phyloP scores from a whole-genome alignment of 1,139 yeast species.

The Saccharomyces hybrid region DNA sequence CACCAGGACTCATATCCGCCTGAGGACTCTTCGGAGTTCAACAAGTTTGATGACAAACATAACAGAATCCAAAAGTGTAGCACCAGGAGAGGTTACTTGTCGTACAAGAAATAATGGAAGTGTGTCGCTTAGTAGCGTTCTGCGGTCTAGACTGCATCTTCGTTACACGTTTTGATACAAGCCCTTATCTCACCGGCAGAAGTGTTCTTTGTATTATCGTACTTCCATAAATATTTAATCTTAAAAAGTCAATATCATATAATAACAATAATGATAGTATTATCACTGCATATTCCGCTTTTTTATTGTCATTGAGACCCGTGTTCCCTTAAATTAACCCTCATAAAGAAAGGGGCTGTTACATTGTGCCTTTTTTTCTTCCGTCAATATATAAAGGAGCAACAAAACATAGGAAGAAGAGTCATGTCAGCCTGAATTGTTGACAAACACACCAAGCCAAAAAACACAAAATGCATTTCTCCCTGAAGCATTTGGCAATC shows the following conservation, averaged over 20 bases:
- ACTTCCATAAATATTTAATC: not conserved
- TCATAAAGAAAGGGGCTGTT: not conserved
- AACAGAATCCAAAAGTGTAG: constrained; percentile 11
- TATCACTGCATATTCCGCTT: not conserved
- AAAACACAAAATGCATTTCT: constrained; percentile 1
- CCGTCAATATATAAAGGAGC: not conserved
- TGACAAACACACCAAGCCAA: not conserved
- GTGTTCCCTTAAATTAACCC: not conserved
- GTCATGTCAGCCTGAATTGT: not conserved
- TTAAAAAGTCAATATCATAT: not conserved
- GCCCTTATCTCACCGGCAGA: not conserved
- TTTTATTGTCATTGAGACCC: not conserved
- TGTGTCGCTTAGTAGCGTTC: not conserved
- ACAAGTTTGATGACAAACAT: constrained; percentile 13
- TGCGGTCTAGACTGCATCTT: not conserved
- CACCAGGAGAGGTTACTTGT: constrained; percentile 8
- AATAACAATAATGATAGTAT: not conserved
- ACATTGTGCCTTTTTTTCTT: not conserved
- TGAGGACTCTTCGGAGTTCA: constrained; percentile 11
- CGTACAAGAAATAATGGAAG: not conserved
- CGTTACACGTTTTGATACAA: not conserved
- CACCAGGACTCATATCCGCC: constrained; percentile 4
- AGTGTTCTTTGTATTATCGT: not conserved
- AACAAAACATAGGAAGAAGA: not conserved
- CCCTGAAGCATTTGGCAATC: constrained; percentile 2